A percentile compares a stretch with the other conserved stretches of the same genome.
Conservation (phyloP, 116 monocot genomes). For the Papilionanthe hybrid region DNA sequence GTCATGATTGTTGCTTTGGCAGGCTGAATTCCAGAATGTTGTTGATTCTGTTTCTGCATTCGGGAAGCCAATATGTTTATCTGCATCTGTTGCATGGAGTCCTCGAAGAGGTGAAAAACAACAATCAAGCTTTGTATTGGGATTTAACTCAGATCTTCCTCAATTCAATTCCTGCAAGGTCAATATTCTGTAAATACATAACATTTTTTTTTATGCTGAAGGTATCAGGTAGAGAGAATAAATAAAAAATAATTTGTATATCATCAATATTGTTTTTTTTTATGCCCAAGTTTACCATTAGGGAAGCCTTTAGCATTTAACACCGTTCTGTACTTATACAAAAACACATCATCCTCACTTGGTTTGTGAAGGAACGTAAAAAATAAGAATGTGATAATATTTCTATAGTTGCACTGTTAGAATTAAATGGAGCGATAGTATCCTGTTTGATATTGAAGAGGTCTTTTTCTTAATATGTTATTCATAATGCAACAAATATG, state of each 20-base stretch:
- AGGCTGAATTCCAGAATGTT: conserved; percentile 93
- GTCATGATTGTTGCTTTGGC: conserved; percentile 3
- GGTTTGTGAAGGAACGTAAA: neutral
- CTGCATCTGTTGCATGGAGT: conserved; percentile 89
- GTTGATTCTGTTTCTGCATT: conserved; percentile 68
- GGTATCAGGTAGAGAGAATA: neutral
- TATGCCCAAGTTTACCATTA: neutral
- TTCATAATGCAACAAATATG: no score
- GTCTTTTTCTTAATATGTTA: neutral
- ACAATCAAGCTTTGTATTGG: conserved; percentile 65
- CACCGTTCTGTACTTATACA: neutral
- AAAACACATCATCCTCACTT: neutral
- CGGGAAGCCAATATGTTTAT: conserved; percentile 55
- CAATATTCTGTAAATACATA: conserved; percentile 6
- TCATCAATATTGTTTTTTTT: conserved; percentile 3
- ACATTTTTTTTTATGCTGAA: neutral
- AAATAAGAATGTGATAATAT: neutral
- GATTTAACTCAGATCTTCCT: conserved; percentile 74
- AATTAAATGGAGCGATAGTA: neutral
- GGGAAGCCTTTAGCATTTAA: neutral
- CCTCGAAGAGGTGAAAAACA: conserved; percentile 59
- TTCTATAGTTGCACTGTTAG: neutral
- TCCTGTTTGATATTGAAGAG: neutral
- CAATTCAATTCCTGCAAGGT: conserved; percentile 90
- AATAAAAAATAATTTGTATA: neutral